Percentiles rank a stretch among this genome's conserved stretches.
These are phyloP conservation scores for Yamadazyma kanchanaburiensis DNA, from an alignment of 1,139 yeast species.

Conservation along the genomic window DNA sequence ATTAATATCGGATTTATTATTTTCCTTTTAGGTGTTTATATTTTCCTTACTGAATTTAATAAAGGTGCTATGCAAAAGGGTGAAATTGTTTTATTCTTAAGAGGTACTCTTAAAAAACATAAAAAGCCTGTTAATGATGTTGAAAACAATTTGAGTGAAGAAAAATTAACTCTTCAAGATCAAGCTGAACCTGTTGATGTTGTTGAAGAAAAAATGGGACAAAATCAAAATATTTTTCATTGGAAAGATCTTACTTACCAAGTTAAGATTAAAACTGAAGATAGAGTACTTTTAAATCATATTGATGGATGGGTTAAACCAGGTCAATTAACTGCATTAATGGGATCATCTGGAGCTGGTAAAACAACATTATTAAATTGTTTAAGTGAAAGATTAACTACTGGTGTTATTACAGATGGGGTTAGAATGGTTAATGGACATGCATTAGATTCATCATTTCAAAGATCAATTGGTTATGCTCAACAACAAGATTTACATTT, in stretches of 20 bases:
- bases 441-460: conserved; percentile 32
- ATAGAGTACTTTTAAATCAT: conserved; percentile 50
- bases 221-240: conserved; percentile 29
- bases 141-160: conserved; percentile 14
- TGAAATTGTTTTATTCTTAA: conserved; percentile 69
- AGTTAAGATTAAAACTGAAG: conserved; percentile 35
- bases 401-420: conserved; percentile 33
- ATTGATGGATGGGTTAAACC: conserved; percentile 55
- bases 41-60: conserved; percentile 59
- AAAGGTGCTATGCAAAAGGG: conserved; percentile 82
- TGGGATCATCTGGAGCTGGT: conserved; percentile 42
- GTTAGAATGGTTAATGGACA: conserved; percentile 36
- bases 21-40: conserved; percentile 54
- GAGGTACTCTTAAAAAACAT: conserved; percentile 22
- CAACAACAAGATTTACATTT: conserved; percentile 41
- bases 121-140: conserved; percentile 16
- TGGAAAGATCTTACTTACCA: conserved; percentile 44
- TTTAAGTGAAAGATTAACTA: conserved; percentile 33
- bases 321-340: conserved; percentile 35
- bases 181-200: conserved; percentile 12
- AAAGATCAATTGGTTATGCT: conserved; percentile 39
- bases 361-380: conserved; percentile 38
- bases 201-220: conserved; percentile 5
- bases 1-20: conserved; percentile 55
- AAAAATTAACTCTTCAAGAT: conserved; percentile 19